Evolutionary conservation across 2,329 filamentous ascomycete species (phyloP).

Genomic region (Fusarium sacchari): DNA sequence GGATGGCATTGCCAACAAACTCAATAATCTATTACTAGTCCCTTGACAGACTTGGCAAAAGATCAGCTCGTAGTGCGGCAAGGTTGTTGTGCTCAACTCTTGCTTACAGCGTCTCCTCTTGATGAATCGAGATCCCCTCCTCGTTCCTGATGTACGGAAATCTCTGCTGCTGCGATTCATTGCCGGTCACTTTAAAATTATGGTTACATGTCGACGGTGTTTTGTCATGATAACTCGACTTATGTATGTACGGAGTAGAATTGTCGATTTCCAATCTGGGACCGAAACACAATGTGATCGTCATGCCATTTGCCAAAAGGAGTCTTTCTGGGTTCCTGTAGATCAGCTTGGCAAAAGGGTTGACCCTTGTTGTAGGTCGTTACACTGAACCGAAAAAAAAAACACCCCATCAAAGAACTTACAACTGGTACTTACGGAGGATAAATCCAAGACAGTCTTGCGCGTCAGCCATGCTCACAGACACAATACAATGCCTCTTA

Average conservation of each 20-base stretch:
- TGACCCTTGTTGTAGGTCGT: slow-evolving; percentile 12
- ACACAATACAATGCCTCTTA: neutral
- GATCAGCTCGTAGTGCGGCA: slow-evolving; percentile 16
- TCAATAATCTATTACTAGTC: slow-evolving; percentile 24
- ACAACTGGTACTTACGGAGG: neutral
- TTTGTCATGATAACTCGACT: neutral
- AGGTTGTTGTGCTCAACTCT: slow-evolving; percentile 3
- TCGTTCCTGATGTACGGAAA: neutral
- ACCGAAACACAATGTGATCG: slow-evolving; percentile 3
- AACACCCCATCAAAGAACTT: neutral
- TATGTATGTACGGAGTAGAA: no score
- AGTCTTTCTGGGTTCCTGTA: slow-evolving; percentile 28
- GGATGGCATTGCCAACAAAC: slow-evolving; percentile 14
- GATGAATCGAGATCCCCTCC: slow-evolving; percentile 7
- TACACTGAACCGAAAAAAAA: slow-evolving; percentile 1
- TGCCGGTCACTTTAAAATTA: slow-evolving; percentile 3
- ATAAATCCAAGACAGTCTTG: slow-evolving; percentile 26
- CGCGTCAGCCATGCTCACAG: slow-evolving; percentile 1
- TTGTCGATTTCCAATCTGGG: neutral
- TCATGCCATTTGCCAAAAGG: neutral
- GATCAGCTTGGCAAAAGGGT: slow-evolving; percentile 32
- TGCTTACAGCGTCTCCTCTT: neutral
- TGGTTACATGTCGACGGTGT: neutral
- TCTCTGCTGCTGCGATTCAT: neutral
- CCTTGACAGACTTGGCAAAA: slow-evolving; percentile 4